A percentile compares a stretch with the other conserved stretches of the same genome.
Conservation (phyloP, 208 protist species). For the Acanthamoeba rhysodes region DNA sequence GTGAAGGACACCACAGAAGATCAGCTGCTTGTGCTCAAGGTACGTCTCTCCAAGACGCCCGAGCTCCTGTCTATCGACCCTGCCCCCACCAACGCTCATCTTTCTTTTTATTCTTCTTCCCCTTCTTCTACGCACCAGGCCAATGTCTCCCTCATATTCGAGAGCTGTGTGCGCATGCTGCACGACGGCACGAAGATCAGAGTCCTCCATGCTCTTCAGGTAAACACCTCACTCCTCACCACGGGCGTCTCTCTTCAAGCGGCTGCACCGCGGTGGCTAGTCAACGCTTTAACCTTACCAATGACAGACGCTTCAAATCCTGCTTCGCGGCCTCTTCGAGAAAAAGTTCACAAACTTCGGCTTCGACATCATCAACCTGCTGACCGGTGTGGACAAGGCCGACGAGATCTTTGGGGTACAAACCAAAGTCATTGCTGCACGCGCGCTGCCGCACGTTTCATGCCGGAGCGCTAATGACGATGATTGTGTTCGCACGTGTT, state of each 20-base stretch:
- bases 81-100: background rate
- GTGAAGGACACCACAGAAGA: background rate
- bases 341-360: conserved; percentile 68
- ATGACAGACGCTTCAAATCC: conserved; percentile 1
- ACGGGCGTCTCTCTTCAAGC: too few species aligned
- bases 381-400: conserved; percentile 11
- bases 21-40: conserved; percentile 22
- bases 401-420: conserved; percentile 28
- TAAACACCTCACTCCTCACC: background rate
- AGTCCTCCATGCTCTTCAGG: conserved; percentile 50
- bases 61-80: too few species aligned
- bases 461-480: too few species aligned
- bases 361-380: conserved; percentile 18
- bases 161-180: conserved; percentile 49
- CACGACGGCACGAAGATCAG: conserved; percentile 51
- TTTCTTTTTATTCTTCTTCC: background rate
- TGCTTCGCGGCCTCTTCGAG: conserved; percentile 53
- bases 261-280: too few species aligned
- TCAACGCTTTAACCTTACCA: background rate
- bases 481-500: background rate
- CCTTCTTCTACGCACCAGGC: background rate
- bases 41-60: background rate
- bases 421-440: too few species aligned
- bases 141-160: conserved; percentile 58
- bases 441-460: too few species aligned